Conservation (phyloP, 192 early-diverging fungal genomes). For the Globomyces pollinis-pini region DNA sequence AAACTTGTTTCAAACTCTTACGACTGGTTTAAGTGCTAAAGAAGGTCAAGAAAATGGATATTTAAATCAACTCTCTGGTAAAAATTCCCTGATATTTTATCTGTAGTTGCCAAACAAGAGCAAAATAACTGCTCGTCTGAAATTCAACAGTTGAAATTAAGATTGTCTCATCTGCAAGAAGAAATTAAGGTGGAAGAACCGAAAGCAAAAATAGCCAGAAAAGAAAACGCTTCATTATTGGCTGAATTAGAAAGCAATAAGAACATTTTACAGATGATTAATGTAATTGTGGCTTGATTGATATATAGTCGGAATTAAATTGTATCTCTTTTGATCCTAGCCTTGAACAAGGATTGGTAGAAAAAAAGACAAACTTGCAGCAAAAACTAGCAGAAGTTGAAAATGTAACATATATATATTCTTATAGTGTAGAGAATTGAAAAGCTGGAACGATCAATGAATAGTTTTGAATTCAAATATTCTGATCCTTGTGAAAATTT, state of each 20-base stretch:
- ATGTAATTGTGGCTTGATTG: neutral
- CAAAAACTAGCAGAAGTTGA: neutral
- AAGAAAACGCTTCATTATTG: slow-evolving; percentile 58
- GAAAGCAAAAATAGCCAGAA: slow-evolving; percentile 59
- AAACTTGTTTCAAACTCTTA: slow-evolving; percentile 84
- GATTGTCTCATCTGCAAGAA: slow-evolving; percentile 63
- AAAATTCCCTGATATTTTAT: neutral
- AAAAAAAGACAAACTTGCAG: neutral
- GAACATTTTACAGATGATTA: slow-evolving; percentile 15
- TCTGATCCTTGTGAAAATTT: slow-evolving; percentile 77
- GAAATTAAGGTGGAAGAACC: slow-evolving; percentile 63
- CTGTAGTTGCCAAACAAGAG: slow-evolving; percentile 14
- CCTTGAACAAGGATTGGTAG: neutral
- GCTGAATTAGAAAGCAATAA: slow-evolving; percentile 23
- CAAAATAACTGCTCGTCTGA: slow-evolving; percentile 14
- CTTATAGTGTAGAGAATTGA: slow-evolving; percentile 20
- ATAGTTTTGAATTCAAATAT: slow-evolving; percentile 64
- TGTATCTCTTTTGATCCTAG: no score
- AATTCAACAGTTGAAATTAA: slow-evolving; percentile 72
- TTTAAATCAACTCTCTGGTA: slow-evolving; percentile 77
- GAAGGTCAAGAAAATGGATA: slow-evolving; percentile 94
- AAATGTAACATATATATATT: neutral
- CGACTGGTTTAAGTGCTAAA: slow-evolving; percentile 82
- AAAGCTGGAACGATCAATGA: slow-evolving; percentile 26
- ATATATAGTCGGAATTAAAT: neutral